phyloP scores from a whole-genome alignment of 1,139 yeast genomes.

The Arxiozyma heterogenica region DNA sequence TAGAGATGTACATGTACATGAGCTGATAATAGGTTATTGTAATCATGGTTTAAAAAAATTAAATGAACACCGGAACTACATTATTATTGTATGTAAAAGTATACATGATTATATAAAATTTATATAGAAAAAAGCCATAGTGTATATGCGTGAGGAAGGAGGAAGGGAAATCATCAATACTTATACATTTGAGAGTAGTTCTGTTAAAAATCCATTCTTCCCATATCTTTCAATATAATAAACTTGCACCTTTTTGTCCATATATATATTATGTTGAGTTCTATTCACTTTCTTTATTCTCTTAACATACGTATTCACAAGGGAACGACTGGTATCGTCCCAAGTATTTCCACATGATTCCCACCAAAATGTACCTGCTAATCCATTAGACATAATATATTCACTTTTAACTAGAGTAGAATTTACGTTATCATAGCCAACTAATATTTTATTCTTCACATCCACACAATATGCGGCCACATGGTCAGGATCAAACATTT shows the following conservation, averaged over 20 bases:
- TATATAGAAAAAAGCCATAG: not conserved
- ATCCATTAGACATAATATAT: constrained; percentile 39
- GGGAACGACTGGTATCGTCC: constrained; percentile 30
- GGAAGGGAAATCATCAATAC: not conserved
- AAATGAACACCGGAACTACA: not conserved
- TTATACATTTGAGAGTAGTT: not conserved
- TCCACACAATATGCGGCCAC: constrained; percentile 56
- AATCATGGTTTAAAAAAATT: too few relatives aligned
- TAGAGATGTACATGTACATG: not conserved
- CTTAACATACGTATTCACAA: constrained; percentile 30
- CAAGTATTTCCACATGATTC: constrained; percentile 68
- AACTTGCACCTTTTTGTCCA: constrained; percentile 10
- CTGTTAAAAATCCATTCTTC: constrained; percentile 13
- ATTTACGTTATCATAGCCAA: constrained; percentile 57
- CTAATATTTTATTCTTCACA: constrained; percentile 33
- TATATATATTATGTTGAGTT: constrained; percentile 13
- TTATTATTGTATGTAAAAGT: not conserved
- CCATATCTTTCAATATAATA: constrained; percentile 18
- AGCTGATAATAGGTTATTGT: too few relatives aligned
- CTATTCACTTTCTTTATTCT: not conserved
- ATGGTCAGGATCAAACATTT: constrained; percentile 42
- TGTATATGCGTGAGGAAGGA: not conserved
- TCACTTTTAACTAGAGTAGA: constrained; percentile 51
- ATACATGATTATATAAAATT: too few relatives aligned
- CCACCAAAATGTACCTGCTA: constrained; percentile 95